These are phyloP conservation scores for Sedum album DNA, from an alignment of 164 flowering plant genomes.

Conservation along the genomic window DNA sequence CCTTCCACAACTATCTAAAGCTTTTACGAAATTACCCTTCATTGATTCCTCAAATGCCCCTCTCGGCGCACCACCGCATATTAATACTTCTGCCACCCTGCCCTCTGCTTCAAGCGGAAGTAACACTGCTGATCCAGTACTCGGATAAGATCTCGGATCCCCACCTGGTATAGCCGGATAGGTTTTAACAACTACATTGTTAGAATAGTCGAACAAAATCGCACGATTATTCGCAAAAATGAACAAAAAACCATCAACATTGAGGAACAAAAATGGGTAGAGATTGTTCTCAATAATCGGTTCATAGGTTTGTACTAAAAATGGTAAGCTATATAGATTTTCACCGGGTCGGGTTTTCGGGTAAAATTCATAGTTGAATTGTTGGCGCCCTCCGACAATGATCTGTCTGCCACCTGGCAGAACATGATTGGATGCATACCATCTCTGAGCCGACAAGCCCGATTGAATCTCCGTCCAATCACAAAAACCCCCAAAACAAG, in stretches of 20 bases:
- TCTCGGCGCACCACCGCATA: slow-evolving; percentile 45
- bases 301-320: slow-evolving; percentile 26
- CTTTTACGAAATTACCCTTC: slow-evolving; percentile 20
- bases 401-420: slow-evolving; percentile 31
- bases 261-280: slow-evolving; percentile 37
- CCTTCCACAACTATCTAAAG: slow-evolving; percentile 35
- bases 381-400: slow-evolving; percentile 36
- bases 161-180: slow-evolving; percentile 42
- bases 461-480: slow-evolving; percentile 33
- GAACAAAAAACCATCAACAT: slow-evolving; percentile 41
- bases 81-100: slow-evolving; percentile 29
- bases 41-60: slow-evolving; percentile 20
- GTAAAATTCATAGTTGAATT: slow-evolving; percentile 37
- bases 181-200: slow-evolving; percentile 22
- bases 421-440: slow-evolving; percentile 46
- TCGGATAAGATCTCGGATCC: slow-evolving; percentile 36
- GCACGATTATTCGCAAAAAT: slow-evolving; percentile 40
- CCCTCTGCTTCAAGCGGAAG: slow-evolving; percentile 26
- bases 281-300: slow-evolving; percentile 25
- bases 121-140: slow-evolving; percentile 42
- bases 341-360: no score
- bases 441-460: slow-evolving; percentile 22
- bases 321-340: slow-evolving; percentile 20
- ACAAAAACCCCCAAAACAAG: slow-evolving; percentile 11
- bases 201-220: slow-evolving; percentile 31